Conservation (phyloP, 176 grass and related monocot genomes). For the Oryza brachyantha region DNA sequence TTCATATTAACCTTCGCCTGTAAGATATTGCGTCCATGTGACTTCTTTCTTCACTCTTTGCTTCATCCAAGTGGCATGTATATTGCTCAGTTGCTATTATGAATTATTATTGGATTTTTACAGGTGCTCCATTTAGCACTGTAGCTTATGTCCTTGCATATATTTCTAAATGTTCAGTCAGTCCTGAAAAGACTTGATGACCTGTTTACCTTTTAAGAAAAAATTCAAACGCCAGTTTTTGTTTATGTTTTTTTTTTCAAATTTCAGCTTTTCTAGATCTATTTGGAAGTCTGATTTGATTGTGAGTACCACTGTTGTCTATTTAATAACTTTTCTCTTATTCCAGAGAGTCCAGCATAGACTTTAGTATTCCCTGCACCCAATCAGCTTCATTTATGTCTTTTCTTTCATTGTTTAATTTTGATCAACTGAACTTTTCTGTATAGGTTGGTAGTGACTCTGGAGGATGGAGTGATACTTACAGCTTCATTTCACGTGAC, state of each 20-base stretch:
- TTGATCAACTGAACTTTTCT: conserved; percentile 26
- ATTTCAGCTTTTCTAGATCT: neutral
- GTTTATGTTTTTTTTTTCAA: neutral
- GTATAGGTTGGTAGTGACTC: conserved; percentile 74
- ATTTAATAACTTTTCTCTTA: neutral
- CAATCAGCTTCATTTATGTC: neutral
- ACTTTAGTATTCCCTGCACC: neutral
- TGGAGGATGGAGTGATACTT: conserved; percentile 70
- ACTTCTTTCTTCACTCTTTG: neutral
- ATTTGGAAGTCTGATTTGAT: neutral
- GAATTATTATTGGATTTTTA: neutral
- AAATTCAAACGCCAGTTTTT: neutral
- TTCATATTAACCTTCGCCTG: neutral
- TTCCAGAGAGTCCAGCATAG: neutral
- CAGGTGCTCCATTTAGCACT: no score
- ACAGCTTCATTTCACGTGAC: conserved; percentile 86
- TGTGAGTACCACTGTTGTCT: neutral
- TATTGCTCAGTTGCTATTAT: neutral
- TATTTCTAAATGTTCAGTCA: neutral
- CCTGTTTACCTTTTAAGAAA: neutral
- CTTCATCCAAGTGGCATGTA: neutral
- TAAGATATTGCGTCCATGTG: neutral
- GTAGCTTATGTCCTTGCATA: neutral
- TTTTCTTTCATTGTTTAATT: conserved; percentile 12
- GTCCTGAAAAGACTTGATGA: neutral